Evolutionary conservation across 306 rosid genomes (phyloP).

Genomic region (Notholithocarpus densiflorus): DNA sequence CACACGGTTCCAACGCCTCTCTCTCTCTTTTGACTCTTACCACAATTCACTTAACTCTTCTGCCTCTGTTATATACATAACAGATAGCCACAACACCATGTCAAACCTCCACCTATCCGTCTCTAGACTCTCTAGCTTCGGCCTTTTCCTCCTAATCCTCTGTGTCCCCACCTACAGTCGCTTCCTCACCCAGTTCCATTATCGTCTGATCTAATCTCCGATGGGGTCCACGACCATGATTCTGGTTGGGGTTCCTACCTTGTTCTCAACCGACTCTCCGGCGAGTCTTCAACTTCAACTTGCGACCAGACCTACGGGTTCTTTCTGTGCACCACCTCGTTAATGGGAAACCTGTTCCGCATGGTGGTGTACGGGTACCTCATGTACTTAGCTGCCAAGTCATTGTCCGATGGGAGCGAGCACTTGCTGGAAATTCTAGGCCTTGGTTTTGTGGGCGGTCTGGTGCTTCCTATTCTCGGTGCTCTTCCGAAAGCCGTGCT

Average conservation of each 20-base stretch:
- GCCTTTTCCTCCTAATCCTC: not conserved
- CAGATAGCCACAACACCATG: too few relatives aligned
- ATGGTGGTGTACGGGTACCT: constrained; percentile 63
- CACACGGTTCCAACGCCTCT: too few relatives aligned
- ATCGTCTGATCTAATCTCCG: constrained; percentile 38
- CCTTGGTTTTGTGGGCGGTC: constrained; percentile 91
- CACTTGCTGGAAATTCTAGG: constrained; percentile 88
- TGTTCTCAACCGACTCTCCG: not conserved
- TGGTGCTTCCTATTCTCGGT: constrained; percentile 76
- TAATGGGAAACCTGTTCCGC: constrained; percentile 55
- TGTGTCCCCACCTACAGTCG: constrained; percentile 12
- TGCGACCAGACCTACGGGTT: constrained; percentile 54
- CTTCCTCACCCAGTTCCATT: not conserved
- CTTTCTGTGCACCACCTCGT: constrained; percentile 47
- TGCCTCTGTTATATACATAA: too few relatives aligned
- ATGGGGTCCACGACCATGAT: constrained; percentile 8
- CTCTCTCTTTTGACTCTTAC: too few relatives aligned
- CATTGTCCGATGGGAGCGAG: constrained; percentile 75
- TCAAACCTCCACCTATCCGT: too few relatives aligned
- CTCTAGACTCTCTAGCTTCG: too few relatives aligned
- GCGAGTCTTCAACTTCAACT: constrained; percentile 24
- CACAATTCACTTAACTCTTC: too few relatives aligned
- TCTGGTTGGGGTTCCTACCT: constrained; percentile 1
- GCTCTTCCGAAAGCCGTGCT: constrained; percentile 57
- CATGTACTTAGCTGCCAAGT: constrained; percentile 75